Conservation (phyloP, 306 rosid genomes). For the Pterocarpus santalinus region DNA sequence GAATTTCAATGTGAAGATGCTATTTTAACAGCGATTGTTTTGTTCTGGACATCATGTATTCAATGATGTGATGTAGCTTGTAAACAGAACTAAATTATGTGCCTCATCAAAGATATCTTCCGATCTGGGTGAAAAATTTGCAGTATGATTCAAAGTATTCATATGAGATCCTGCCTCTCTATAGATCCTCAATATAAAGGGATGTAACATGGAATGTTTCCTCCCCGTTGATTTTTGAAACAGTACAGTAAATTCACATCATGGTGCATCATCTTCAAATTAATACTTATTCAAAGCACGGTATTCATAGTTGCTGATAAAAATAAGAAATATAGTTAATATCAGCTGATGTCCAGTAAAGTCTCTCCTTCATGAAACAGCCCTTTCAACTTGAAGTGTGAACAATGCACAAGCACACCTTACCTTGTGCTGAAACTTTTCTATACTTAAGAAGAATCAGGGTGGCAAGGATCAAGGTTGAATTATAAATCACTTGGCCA, state of each 20-base stretch:
- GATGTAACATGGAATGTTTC: conserved; percentile 27
- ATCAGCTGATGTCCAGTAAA: conserved; percentile 12
- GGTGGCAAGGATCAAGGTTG: conserved; percentile 25
- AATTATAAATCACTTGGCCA: conserved; percentile 9
- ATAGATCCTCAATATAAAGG: conserved; percentile 26
- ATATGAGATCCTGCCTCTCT: conserved; percentile 21
- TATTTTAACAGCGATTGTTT: not conserved
- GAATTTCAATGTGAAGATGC: conserved; percentile 5
- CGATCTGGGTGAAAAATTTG: conserved; percentile 27
- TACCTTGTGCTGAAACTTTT: conserved; percentile 16
- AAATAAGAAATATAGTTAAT: conserved; percentile 3
- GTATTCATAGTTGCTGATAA: conserved; percentile 12
- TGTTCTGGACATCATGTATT: conserved; percentile 8
- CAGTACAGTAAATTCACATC: not conserved
- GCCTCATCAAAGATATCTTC: conserved; percentile 21
- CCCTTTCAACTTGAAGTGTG: conserved; percentile 13
- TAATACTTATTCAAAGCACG: conserved; percentile 13
- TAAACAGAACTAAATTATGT: conserved; percentile 20
- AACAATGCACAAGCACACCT: conserved; percentile 18
- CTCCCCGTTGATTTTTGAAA: conserved; percentile 22
- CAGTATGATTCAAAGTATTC: conserved; percentile 15
- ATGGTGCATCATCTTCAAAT: conserved; percentile 16
- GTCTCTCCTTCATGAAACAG: not conserved
- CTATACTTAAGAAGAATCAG: conserved; percentile 4
- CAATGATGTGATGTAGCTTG: conserved; percentile 17